Conservation (phyloP, 2,329 filamentous ascomycete species). For the Myriosclerotinia duriaeana region DNA sequence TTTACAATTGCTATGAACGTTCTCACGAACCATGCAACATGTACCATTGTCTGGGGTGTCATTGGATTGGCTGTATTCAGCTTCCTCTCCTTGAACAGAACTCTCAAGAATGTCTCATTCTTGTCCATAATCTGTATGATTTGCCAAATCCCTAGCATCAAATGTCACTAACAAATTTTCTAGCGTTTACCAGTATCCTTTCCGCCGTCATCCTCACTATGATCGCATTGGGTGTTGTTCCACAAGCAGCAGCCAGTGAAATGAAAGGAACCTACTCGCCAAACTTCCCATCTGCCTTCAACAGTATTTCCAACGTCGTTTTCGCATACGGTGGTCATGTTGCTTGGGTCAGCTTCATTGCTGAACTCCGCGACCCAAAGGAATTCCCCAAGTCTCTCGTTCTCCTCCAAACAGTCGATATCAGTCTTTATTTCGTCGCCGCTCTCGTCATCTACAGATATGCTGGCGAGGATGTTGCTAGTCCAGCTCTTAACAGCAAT, state of each 20-base stretch:
- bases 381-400: slow-evolving; percentile 59
- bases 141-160: background rate
- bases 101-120: slow-evolving; percentile 55
- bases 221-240: slow-evolving; percentile 46
- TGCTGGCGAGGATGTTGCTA: slow-evolving; percentile 59
- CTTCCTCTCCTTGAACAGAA: slow-evolving; percentile 53
- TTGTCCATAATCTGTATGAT: slow-evolving; percentile 52
- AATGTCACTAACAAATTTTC: background rate
- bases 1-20: slow-evolving; percentile 60
- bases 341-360: slow-evolving; percentile 59
- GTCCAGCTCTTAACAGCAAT: slow-evolving; percentile 64
- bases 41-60: slow-evolving; percentile 55
- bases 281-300: slow-evolving; percentile 47
- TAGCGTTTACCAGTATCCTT: slow-evolving; percentile 56
- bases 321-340: slow-evolving; percentile 60
- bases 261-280: slow-evolving; percentile 44
- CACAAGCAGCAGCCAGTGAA: background rate
- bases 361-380: slow-evolving; percentile 55
- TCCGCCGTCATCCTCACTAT: slow-evolving; percentile 57
- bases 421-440: slow-evolving; percentile 56
- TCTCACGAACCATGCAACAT: slow-evolving; percentile 53
- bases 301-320: slow-evolving; percentile 56
- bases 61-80: slow-evolving; percentile 53
- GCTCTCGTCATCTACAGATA: slow-evolving; percentile 63
- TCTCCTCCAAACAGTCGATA: slow-evolving; percentile 58